Evolutionary conservation across 768 basidiomycete species (phyloP).

Genomic region (Trametes elegans): DNA sequence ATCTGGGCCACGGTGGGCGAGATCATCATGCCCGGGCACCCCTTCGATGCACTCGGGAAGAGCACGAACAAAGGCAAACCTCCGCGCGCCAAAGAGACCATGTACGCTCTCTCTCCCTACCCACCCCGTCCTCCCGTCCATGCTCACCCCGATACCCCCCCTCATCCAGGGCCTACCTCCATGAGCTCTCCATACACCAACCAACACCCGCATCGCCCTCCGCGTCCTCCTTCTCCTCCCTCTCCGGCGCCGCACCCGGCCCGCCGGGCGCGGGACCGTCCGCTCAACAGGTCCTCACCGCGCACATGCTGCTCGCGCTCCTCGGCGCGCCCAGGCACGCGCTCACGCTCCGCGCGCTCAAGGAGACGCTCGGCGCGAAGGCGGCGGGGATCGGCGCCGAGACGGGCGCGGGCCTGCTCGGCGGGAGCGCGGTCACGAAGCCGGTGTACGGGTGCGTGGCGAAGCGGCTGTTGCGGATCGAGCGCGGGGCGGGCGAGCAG

Average conservation of each 20-base stretch:
- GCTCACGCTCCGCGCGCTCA: constrained; percentile 60
- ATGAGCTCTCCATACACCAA: constrained; percentile 47
- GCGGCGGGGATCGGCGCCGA: constrained; percentile 32
- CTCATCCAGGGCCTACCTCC: constrained; percentile 52
- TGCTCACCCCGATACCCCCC: background rate
- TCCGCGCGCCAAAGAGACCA: constrained; percentile 55
- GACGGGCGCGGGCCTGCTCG: constrained; percentile 21
- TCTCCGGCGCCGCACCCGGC: constrained; percentile 33
- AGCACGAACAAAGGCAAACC: constrained; percentile 36
- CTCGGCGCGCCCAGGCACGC: constrained; percentile 53
- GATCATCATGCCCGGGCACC: constrained; percentile 55
- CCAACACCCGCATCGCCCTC: constrained; percentile 58
- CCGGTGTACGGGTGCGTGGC: constrained; percentile 79
- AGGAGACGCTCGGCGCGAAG: constrained; percentile 50
- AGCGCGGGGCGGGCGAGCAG: constrained; percentile 72
- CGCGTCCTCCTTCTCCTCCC: constrained; percentile 51
- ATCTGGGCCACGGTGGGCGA: constrained; percentile 71
- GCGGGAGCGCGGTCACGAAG: constrained; percentile 51
- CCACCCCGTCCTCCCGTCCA: background rate
- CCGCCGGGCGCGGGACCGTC: constrained; percentile 38
- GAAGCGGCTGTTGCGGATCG: constrained; percentile 74
- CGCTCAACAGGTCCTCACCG: constrained; percentile 69
- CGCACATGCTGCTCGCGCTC: constrained; percentile 60
- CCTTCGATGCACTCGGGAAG: constrained; percentile 35
- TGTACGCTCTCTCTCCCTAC: constrained; percentile 42